Evolutionary conservation across 1,284 basidiomycete species (phyloP).

Genomic region (Cutaneotrichosporon arboriforme): DNA sequence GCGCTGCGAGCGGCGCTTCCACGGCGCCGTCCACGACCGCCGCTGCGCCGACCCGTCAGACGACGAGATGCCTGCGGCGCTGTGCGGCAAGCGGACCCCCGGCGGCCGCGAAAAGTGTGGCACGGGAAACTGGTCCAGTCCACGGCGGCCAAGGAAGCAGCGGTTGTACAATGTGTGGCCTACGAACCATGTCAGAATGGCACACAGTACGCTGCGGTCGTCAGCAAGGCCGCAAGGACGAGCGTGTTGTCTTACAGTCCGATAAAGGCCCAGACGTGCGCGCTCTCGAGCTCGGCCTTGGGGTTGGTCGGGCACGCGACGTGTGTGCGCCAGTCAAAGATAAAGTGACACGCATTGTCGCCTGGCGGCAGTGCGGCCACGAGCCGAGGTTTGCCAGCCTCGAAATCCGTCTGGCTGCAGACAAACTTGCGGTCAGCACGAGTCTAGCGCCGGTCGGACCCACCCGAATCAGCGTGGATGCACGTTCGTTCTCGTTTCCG

Average conservation of each 20-base stretch:
- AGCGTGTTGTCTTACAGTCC: slow-evolving; percentile 31
- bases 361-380: slow-evolving; percentile 40
- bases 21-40: slow-evolving; percentile 12
- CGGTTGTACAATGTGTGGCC: slow-evolving; percentile 46
- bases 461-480: slow-evolving; percentile 41
- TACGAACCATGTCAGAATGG: slow-evolving; percentile 42
- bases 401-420: slow-evolving; percentile 38
- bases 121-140: slow-evolving; percentile 39
- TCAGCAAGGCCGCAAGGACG: background rate
- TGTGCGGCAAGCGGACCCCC: slow-evolving; percentile 4
- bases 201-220: slow-evolving; percentile 36
- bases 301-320: slow-evolving; percentile 44
- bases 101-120: slow-evolving; percentile 16
- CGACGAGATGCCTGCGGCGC: background rate
- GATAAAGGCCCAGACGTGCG: slow-evolving; percentile 29
- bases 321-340: slow-evolving; percentile 48
- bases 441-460: slow-evolving; percentile 7
- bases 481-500: slow-evolving; percentile 24
- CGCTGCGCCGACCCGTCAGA: slow-evolving; percentile 1
- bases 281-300: slow-evolving; percentile 24
- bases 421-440: slow-evolving; percentile 36
- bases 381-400: slow-evolving; percentile 37
- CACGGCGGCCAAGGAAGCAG: slow-evolving; percentile 39
- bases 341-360: slow-evolving; percentile 42
- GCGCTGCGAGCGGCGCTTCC: slow-evolving; percentile 30